phyloP scores from a whole-genome alignment of 305 asterid genomes.

The Fraxinus dipetala region DNA sequence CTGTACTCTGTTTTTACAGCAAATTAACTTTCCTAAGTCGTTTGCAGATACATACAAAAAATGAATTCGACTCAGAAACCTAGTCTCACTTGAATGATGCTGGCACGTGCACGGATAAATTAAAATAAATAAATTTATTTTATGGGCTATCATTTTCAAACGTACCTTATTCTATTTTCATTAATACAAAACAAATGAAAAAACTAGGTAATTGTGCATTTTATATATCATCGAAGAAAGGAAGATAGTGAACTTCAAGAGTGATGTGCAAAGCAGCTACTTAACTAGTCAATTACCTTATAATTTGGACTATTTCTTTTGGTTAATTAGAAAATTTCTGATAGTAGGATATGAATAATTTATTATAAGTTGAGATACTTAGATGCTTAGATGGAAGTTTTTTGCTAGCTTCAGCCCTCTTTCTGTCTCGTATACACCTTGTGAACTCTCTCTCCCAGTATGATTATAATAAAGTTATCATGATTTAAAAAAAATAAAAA shows the following conservation, averaged over 20 bases:
- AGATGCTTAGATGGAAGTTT: neutral
- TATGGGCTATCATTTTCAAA: neutral
- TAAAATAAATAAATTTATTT: neutral
- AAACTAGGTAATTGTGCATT: neutral
- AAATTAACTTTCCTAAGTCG: neutral
- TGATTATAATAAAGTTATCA: neutral
- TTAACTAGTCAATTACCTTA: neutral
- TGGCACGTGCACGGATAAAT: neutral
- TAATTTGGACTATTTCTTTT: neutral
- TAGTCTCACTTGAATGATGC: neutral
- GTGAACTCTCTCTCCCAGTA: neutral
- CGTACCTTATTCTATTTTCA: neutral
- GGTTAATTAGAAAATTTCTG: neutral
- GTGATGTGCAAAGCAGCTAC: neutral
- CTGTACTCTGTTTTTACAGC: neutral
- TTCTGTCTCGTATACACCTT: neutral
- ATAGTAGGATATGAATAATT: neutral
- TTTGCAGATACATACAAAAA: neutral
- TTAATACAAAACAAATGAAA: neutral
- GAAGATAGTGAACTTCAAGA: neutral
- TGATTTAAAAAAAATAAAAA: neutral
- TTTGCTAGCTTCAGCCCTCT: neutral
- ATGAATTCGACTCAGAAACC: neutral
- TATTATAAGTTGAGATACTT: neutral
- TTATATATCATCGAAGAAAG: neutral